Percentiles rank a stretch among this genome's conserved stretches.
Evolutionary conservation across 192 early-diverging fungal genomes (phyloP).

Genomic region (Funneliformis mosseae): DNA sequence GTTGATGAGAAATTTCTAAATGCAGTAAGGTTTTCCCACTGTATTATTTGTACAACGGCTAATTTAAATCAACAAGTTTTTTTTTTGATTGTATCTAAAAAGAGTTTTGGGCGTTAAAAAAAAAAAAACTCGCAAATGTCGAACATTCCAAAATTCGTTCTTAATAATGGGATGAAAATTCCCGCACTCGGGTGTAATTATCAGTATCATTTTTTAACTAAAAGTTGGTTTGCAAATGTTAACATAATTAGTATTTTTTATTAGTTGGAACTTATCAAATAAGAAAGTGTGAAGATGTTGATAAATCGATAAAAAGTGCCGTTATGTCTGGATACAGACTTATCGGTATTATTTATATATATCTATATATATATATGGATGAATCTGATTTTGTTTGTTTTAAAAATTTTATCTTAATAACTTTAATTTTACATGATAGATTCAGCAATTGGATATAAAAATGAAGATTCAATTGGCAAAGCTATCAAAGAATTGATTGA

Average conservation of each 20-base stretch:
- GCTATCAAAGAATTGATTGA: conserved; percentile 51
- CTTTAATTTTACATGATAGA: conserved; percentile 42
- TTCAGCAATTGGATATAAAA: conserved; percentile 68
- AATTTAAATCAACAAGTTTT: too few species aligned
- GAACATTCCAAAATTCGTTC: conserved; percentile 19
- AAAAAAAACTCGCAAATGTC: not conserved
- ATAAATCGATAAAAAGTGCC: conserved; percentile 1
- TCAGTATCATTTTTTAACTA: not conserved
- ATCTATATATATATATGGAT: not conserved
- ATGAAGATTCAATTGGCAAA: conserved; percentile 61
- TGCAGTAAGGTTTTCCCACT: too few species aligned
- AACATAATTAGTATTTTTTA: not conserved
- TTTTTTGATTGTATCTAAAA: too few species aligned
- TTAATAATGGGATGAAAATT: conserved; percentile 31
- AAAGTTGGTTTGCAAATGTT: not conserved
- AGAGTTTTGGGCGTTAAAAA: too few species aligned
- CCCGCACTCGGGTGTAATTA: conserved; percentile 25
- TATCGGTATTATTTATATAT: conserved; percentile 4
- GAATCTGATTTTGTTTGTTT: not conserved
- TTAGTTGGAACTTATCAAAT: conserved; percentile 29
- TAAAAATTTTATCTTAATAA: not conserved
- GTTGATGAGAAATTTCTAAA: too few species aligned
- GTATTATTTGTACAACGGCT: too few species aligned
- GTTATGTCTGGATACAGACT: conserved; percentile 23
- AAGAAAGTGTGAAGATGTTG: conserved; percentile 8